Conservation (phyloP, 78 protist species). For the Dictyostelium purpureum region DNA sequence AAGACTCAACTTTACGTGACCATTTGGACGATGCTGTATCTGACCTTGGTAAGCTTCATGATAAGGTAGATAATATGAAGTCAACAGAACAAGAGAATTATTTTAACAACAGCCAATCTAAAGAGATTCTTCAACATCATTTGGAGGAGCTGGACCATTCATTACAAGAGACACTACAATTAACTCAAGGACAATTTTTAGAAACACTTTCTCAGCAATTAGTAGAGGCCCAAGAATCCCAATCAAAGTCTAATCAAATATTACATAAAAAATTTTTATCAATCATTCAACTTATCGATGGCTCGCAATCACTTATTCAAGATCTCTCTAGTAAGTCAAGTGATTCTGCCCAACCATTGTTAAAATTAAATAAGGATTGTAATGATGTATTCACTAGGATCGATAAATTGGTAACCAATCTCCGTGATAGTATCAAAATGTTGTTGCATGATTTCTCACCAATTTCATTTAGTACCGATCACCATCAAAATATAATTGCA, state of each 20-base stretch:
- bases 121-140: background rate
- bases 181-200: background rate
- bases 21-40: background rate
- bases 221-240: background rate
- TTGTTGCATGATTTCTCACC: background rate
- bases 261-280: background rate
- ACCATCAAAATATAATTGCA: background rate
- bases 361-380: conserved; percentile 3
- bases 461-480: background rate
- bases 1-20: background rate
- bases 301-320: background rate
- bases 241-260: background rate
- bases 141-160: background rate
- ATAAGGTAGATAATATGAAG: background rate
- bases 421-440: background rate
- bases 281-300: background rate
- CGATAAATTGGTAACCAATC: background rate
- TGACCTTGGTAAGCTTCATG: background rate
- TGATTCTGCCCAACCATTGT: background rate
- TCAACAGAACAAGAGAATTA: background rate
- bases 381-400: conserved; percentile 7
- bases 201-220: background rate
- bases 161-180: background rate
- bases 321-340: background rate
- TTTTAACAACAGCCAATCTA: background rate